Evolutionary conservation across 768 basidiomycete species (phyloP), one percentile per base, ranked within the genome.

Genomic region (Dacryopinax primogenitus): DNA sequence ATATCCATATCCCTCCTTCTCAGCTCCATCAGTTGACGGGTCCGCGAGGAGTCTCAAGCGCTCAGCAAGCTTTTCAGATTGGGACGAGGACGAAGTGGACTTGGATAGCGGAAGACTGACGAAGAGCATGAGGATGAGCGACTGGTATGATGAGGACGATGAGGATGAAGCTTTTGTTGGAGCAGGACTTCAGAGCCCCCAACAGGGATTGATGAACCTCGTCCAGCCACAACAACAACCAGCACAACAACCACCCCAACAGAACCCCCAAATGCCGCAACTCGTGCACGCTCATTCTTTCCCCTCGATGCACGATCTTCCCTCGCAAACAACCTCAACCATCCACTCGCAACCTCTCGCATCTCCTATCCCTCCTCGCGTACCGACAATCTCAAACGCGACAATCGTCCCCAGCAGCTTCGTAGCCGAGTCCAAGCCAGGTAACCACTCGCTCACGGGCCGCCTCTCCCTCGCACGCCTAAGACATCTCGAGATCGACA

Each of bases 401-500:
- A 58, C 51, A 11, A 58, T 58, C 30, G 51, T 58, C 4, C 51
- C 51, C 13, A 58, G n/a, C n/a, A n/a, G 32, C 51, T 30, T 58
- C 30, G 51, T 58, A 3, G 26, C 51, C 51, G 51, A 58, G 30
- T 21, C 51, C 51, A 58, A 58, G 4, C n/a, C n/a, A n/a, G n/a
- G n/a, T n/a, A 18, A 3, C 13, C 26, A 23, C 23, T 13, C 51
- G 6, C 9, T 30, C 23, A 58, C 23, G 9, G 51, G 13, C 3
- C 51, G 51, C 30, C 51, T 58, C 51, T 58, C 51, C 51, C 51
- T 58, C 51, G 26, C 51, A 23, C 51, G 51, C 51, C 51, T 58
- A 23, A 23, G 32, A 21, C 51, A 58, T 30, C 51, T 58, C 26
- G 26, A 58, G 30, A 58, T 58, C 3, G 51, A 58, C 51, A 58